phyloP scores from a whole-genome alignment of 169 alveolate genomes.

The Plasmodium yoelii region DNA sequence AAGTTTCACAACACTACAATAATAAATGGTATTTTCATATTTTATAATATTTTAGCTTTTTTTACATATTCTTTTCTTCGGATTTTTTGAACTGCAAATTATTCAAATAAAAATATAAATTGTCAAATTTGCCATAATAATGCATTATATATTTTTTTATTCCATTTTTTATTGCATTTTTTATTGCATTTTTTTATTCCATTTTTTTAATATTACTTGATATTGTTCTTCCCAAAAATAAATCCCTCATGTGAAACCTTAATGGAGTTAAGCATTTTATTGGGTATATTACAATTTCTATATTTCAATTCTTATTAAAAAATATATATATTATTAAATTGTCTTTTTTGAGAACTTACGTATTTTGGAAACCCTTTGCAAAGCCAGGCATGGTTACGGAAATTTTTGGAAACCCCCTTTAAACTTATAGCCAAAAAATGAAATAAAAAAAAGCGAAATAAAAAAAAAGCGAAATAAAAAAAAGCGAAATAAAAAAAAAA shows the following conservation, averaged over 20 bases:
- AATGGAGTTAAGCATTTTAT: slow-evolving; percentile 4
- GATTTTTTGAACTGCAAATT: slow-evolving; percentile 23
- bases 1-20: neutral
- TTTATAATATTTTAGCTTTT: neutral
- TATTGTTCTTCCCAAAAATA: slow-evolving; percentile 72
- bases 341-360: slow-evolving; percentile 18
- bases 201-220: slow-evolving; percentile 20
- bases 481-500: neutral
- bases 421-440: slow-evolving; percentile 22
- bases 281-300: too few species aligned
- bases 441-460: slow-evolving; percentile 7
- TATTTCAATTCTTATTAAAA: too few species aligned
- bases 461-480: too few species aligned
- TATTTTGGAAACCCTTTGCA: slow-evolving; percentile 76
- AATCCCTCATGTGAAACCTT: slow-evolving; percentile 77
- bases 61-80: slow-evolving; percentile 41
- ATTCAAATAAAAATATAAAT: neutral
- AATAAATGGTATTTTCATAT: neutral
- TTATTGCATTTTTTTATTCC: neutral
- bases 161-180: too few species aligned
- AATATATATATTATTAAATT: too few species aligned
- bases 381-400: slow-evolving; percentile 74
- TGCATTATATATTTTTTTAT: neutral
- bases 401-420: slow-evolving; percentile 61
- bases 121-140: neutral